Evolutionary conservation across 2,329 filamentous ascomycete species (phyloP), one percentile per base, ranked within the genome.

Genomic region (Ophiostoma montium): DNA sequence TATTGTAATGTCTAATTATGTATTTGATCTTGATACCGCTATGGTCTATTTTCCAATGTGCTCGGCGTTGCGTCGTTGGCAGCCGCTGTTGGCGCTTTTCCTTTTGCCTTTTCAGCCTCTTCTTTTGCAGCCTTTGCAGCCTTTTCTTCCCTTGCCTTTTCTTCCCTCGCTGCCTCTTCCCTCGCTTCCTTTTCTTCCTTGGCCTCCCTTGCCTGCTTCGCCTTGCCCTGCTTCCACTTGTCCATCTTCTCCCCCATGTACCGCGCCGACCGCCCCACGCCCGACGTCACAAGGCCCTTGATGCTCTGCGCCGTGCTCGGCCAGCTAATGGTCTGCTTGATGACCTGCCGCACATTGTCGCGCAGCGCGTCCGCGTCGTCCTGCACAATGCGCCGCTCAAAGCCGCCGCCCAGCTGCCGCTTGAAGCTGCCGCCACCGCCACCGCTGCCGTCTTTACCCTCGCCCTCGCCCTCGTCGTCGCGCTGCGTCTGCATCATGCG

Each of bases 301-400:
- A 90, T 62, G 48, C 81, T 92, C 65, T 98, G 90, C 5, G 80
- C 80, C 2, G 86, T 87, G 59, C 87, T 92, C 1, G 92, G 89
- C 92, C 92, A 96, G 50, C 79, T 77, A 58, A 96, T 86, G 0
- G 94, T 96, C 61, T 84, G 84, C 60, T 80, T 83, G 60, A 98
- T 89, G 36, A 88, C 84, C 35, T 74, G 71, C 32, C 81, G 76
- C 16, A 96, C 78, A 56, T 83, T 81, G 23, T 76, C 69, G 38
- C 74, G 73, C n/a, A 96, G 69, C 0, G 31, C 32, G 9, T 46
- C 43, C 4, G 31, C 6, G 18, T 35, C 43, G 43, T 35, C 43
- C 31, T 35, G 43, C 15, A 84, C 88, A 57, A 98, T 92, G 18
- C 87, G 78, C 57, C 76, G 79, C 65, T 98, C 92, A 56, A 98